Base-by-base conservation (phyloP, 805 yeast species). In the Nakazawaea wyomingensis region DNA sequence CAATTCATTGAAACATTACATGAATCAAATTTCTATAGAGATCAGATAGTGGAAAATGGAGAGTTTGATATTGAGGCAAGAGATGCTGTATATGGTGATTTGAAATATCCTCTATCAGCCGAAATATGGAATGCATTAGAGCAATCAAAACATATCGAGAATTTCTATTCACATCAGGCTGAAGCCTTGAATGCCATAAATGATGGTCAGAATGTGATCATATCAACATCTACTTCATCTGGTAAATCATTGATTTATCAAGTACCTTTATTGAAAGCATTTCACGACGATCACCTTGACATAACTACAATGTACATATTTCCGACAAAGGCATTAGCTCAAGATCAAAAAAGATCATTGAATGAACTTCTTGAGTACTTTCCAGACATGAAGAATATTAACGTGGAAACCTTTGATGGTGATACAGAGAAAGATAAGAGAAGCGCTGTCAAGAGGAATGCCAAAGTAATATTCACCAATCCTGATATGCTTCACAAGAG, bases 251-350 rank as follows among this genome's bases (percentile, higher is more conserved):
- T 93, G 48, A 85, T 93, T 22, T 93, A 90, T 55, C 99, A 93
- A 60, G 62, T 89, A 2, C 96, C 98, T 0, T 85, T 91, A 2
- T 57, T 90, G 8, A 66, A 71, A 39, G 70, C 64, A 39, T 62
- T 71, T 40, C 69, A 74, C 34, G 53, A 56, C 8, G 43, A 39
- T 24, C 68, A 57, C 34, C 64, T 65, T 9, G 65, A 64, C 26
- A 53, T 74, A 4, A 85, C 95, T 0, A 85, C 96, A 8, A 69
- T 95, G 68, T 89, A 85, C 53, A 80, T 93, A 10, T 93, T 93
- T 54, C 99, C 99, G 2, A 93, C 99, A 0, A 93, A 93, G 56
- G 99, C 99, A 0, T 68, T 93, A 40, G 98, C 99, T 0, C 99
- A 93, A 56, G 99, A 93, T 66, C 99, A 93, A 61, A 82, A 82